Conservation (phyloP, 306 rosid species). For the Fagus sylvatica region DNA sequence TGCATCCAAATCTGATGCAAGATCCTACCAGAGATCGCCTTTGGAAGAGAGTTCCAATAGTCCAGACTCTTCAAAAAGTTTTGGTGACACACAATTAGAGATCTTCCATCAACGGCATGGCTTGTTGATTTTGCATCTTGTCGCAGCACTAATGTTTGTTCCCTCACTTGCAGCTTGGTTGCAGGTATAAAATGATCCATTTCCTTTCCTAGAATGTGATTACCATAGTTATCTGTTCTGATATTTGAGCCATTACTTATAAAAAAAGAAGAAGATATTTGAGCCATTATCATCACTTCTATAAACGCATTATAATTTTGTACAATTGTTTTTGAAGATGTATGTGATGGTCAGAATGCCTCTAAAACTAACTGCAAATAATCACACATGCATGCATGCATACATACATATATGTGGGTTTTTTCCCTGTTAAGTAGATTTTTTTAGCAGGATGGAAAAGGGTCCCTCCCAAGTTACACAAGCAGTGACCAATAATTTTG, state of each 20-base stretch:
- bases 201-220: conserved; percentile 20
- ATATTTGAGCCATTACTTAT: not conserved
- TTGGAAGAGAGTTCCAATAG: conserved; percentile 56
- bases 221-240: not conserved
- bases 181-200: conserved; percentile 57
- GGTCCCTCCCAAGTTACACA: not conserved
- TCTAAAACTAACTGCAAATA: not conserved
- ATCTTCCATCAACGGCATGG: conserved; percentile 89
- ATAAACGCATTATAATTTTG: conserved; percentile 5
- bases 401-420: not conserved
- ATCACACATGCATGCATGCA: not conserved
- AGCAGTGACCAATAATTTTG: not conserved
- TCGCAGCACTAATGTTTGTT: conserved; percentile 80
- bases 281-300: not conserved
- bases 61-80: conserved; percentile 71
- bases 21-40: conserved; percentile 46
- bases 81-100: conserved; percentile 81
- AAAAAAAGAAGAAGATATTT: not conserved
- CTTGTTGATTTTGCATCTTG: conserved; percentile 74
- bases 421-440: too few relatives aligned
- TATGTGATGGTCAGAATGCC: not conserved
- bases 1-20: conserved; percentile 51
- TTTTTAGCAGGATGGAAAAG: too few relatives aligned
- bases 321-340: not conserved
- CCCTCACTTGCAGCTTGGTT: conserved; percentile 90